Evolutionary conservation across 805 yeast species (phyloP).

Genomic region (Starmerella etchellsii): DNA sequence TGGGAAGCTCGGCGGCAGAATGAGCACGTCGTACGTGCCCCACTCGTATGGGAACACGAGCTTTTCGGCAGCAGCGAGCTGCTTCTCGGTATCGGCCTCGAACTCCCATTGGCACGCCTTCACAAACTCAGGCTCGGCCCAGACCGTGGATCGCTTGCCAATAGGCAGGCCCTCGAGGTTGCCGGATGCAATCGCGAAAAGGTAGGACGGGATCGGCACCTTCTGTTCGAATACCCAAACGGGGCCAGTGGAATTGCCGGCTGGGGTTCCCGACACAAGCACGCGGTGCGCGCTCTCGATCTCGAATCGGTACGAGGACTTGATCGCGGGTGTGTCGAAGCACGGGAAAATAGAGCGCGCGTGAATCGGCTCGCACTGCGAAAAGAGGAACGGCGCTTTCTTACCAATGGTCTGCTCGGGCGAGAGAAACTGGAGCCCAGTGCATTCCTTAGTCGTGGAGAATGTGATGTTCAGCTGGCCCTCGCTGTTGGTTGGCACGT

Average conservation of each 20-base stretch:
- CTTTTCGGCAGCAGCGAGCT: slow-evolving; percentile 64
- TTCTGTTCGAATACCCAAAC: slow-evolving; percentile 43
- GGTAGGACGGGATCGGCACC: slow-evolving; percentile 74
- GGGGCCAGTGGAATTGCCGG: slow-evolving; percentile 1
- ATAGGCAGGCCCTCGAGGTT: slow-evolving; percentile 51
- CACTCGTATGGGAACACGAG: slow-evolving; percentile 72
- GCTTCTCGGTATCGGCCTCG: slow-evolving; percentile 59
- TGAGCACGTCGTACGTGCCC: slow-evolving; percentile 67
- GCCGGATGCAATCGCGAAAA: slow-evolving; percentile 78
- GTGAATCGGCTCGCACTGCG: slow-evolving; percentile 86
- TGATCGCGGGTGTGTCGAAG: slow-evolving; percentile 81
- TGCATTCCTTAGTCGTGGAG: slow-evolving; percentile 58
- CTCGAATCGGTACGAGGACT: slow-evolving; percentile 46
- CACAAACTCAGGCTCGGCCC: slow-evolving; percentile 59
- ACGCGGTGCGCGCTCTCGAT: slow-evolving; percentile 56
- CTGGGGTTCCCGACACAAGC: slow-evolving; percentile 52
- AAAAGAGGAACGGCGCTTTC: slow-evolving; percentile 57
- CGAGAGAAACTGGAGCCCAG: slow-evolving; percentile 79
- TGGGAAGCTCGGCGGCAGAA: slow-evolving; percentile 66
- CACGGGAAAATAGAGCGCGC: slow-evolving; percentile 80
- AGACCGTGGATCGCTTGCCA: slow-evolving; percentile 80
- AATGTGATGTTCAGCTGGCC: slow-evolving; percentile 34
- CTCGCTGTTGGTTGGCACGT: slow-evolving; percentile 10
- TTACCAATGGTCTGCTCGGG: slow-evolving; percentile 63
- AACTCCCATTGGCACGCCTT: slow-evolving; percentile 67